A percentile compares a stretch with the other conserved stretches of the same genome.
Evolutionary conservation across 2,329 filamentous ascomycete genomes (phyloP).

Genomic region (Amauroascus niger): DNA sequence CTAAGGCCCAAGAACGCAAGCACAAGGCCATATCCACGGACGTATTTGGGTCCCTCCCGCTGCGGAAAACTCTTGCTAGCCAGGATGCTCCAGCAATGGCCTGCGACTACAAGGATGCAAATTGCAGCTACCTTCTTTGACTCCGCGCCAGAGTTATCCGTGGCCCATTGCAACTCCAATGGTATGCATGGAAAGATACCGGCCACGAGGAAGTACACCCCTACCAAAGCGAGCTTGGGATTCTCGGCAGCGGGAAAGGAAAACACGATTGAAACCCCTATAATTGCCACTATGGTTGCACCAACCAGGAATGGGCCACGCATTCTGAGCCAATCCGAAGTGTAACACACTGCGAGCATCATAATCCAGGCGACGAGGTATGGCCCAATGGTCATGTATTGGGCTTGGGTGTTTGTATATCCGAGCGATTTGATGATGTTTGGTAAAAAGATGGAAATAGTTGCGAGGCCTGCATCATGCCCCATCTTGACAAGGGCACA

Average conservation of each 20-base stretch:
- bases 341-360: conserved; percentile 42
- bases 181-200: conserved; percentile 17
- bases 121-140: conserved; percentile 16
- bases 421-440: conserved; percentile 44
- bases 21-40: conserved; percentile 15
- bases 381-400: conserved; percentile 46
- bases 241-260: conserved; percentile 13
- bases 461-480: conserved; percentile 27
- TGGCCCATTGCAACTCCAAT: conserved; percentile 16
- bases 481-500: conserved; percentile 16
- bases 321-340: conserved; percentile 43
- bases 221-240: conserved; percentile 13
- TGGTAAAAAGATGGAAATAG: conserved; percentile 33
- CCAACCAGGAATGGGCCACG: conserved; percentile 47
- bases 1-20: conserved; percentile 14
- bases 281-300: conserved; percentile 42
- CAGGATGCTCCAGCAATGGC: conserved; percentile 18
- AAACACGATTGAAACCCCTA: conserved; percentile 35
- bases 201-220: conserved; percentile 14
- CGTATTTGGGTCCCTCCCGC: conserved; percentile 9
- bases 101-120: conserved; percentile 15
- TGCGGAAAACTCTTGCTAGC: conserved; percentile 17
- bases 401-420: conserved; percentile 43
- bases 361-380: conserved; percentile 56
- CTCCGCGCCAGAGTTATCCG: conserved; percentile 16